Percentiles rank a stretch among this genome's conserved stretches.
Evolutionary conservation across 2,329 filamentous ascomycete species (phyloP).

Genomic region (Stemphylium vesicarium): DNA sequence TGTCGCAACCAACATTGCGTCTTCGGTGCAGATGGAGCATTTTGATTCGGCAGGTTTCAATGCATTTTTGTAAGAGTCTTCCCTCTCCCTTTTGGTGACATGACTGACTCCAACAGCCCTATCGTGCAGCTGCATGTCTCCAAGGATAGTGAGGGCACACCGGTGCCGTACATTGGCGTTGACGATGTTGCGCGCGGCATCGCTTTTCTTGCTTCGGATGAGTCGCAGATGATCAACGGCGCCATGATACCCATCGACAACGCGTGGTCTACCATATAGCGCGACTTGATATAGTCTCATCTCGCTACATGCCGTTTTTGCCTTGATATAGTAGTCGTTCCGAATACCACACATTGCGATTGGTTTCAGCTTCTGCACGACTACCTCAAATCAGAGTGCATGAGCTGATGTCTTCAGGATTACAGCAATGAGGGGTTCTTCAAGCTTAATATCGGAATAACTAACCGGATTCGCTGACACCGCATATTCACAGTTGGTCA

Average conservation of each 20-base stretch:
- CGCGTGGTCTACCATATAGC: constrained; percentile 37
- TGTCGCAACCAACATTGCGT: constrained; percentile 32
- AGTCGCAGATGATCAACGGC: constrained; percentile 35
- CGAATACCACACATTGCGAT: too few species aligned
- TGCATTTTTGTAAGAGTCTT: constrained; percentile 26
- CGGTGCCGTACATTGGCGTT: constrained; percentile 25
- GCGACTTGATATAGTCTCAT: too few species aligned
- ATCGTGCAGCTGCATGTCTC: constrained; percentile 31
- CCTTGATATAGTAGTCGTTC: too few species aligned
- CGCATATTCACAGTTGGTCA: too few species aligned
- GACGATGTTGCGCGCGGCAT: constrained; percentile 36
- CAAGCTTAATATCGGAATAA: too few species aligned
- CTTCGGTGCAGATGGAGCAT: constrained; percentile 31
- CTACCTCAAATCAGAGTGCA: too few species aligned
- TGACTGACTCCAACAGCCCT: constrained; percentile 21
- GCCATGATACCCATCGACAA: constrained; percentile 37
- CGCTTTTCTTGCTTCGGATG: constrained; percentile 33
- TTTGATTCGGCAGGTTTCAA: constrained; percentile 29
- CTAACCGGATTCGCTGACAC: too few species aligned
- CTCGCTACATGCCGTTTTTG: too few species aligned
- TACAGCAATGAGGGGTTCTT: too few species aligned
- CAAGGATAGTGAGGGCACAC: constrained; percentile 31
- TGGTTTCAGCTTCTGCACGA: too few species aligned
- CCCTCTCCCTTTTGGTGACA: background rate
- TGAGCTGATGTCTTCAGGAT: too few species aligned